A percentile compares a stretch with the other conserved stretches of the same genome.
Conservation (phyloP, 192 early-diverging fungal genomes). For the Umbelopsis isabellina region DNA sequence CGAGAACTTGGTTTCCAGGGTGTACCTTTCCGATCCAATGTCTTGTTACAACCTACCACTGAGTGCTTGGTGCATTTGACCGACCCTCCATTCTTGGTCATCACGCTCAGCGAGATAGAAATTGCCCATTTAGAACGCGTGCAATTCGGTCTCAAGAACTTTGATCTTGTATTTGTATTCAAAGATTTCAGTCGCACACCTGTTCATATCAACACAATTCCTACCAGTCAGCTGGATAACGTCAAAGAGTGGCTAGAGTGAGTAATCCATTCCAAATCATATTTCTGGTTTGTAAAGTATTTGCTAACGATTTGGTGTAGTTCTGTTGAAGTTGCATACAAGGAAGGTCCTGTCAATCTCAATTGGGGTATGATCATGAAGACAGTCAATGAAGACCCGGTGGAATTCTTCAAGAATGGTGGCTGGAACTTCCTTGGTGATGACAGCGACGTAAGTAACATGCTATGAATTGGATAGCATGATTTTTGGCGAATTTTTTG, state of each 20-base stretch:
- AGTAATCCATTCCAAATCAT: slow-evolving; percentile 24
- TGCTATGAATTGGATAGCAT: slow-evolving; percentile 1
- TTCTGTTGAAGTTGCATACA: slow-evolving; percentile 89
- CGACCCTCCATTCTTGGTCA: slow-evolving; percentile 90
- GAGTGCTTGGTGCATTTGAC: slow-evolving; percentile 96
- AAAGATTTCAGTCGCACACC: slow-evolving; percentile 89
- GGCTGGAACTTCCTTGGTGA: slow-evolving; percentile 90
- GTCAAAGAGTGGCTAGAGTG: slow-evolving; percentile 95
- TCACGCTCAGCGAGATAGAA: slow-evolving; percentile 92
- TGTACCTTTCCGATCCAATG: slow-evolving; percentile 90
- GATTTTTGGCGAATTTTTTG: background rate
- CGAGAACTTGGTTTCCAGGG: slow-evolving; percentile 93
- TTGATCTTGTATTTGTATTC: slow-evolving; percentile 98
- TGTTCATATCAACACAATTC: slow-evolving; percentile 96
- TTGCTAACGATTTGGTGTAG: slow-evolving; percentile 36
- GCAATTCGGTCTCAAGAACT: slow-evolving; percentile 96
- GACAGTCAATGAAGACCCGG: slow-evolving; percentile 91
- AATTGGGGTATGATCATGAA: slow-evolving; percentile 99
- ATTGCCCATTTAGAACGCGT: slow-evolving; percentile 96
- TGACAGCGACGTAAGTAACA: slow-evolving; percentile 59
- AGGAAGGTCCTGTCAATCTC: slow-evolving; percentile 92
- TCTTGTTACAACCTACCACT: slow-evolving; percentile 91
- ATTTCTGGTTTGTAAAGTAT: background rate
- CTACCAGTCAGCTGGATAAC: slow-evolving; percentile 87
- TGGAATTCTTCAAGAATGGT: slow-evolving; percentile 87